Conservation (phyloP, 2,329 filamentous ascomycete species). For the Colletotrichum coccodes region DNA sequence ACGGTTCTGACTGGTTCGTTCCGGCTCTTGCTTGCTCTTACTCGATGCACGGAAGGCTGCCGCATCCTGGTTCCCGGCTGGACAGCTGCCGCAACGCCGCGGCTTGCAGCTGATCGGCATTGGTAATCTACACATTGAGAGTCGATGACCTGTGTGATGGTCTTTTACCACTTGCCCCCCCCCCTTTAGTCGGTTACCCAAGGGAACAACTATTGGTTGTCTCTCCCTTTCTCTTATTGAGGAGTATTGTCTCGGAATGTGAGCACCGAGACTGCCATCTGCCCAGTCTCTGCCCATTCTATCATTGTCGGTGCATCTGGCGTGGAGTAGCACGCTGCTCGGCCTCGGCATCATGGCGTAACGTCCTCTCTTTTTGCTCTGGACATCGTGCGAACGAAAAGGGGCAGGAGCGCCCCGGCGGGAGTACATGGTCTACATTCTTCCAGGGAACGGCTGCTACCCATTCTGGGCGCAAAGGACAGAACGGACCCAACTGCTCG, state of each 20-base stretch:
- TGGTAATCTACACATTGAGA: not conserved
- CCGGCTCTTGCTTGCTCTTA: not conserved
- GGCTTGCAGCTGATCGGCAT: constrained; percentile 30
- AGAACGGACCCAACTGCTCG: not conserved
- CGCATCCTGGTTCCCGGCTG: constrained; percentile 1
- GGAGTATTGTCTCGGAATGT: not conserved
- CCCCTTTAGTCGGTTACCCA: not conserved
- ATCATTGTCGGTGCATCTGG: not conserved
- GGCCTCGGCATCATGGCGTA: constrained; percentile 6
- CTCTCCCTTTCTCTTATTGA: not conserved
- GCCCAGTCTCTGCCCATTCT: not conserved
- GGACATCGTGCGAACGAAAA: not conserved
- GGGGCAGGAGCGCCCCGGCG: not conserved
- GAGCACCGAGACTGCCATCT: constrained; percentile 1
- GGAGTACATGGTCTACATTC: constrained; percentile 11
- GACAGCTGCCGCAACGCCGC: constrained; percentile 2
- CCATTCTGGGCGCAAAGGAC: not conserved
- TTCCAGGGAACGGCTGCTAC: not conserved
- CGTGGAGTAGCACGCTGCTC: not conserved
- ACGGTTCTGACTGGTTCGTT: constrained; percentile 14
- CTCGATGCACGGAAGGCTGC: not conserved
- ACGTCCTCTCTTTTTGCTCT: not conserved
- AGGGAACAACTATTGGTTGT: not conserved
- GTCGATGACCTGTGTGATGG: constrained; percentile 5
- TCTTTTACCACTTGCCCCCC: not conserved